Evolutionary conservation across 2,329 filamentous ascomycete genomes (phyloP).

Genomic region (Pestalotiopsis sp.): DNA sequence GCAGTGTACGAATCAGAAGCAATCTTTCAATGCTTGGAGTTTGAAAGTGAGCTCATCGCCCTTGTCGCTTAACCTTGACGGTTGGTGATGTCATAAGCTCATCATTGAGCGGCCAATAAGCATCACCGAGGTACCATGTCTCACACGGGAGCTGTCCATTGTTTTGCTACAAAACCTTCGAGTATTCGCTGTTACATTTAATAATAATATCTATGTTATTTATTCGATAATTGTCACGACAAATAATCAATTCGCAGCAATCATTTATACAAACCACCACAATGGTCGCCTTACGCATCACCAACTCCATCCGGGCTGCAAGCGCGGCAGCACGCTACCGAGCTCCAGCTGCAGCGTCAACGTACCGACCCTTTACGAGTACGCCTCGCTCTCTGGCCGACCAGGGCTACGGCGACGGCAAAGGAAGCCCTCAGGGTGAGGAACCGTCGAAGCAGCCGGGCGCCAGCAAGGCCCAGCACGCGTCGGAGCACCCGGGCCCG

Average conservation of each 20-base stretch:
- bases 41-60: constrained; percentile 4
- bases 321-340: constrained; percentile 23
- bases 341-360: constrained; percentile 18
- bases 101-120: not conserved
- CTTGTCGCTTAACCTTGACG: not conserved
- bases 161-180: not conserved
- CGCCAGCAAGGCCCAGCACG: constrained; percentile 33
- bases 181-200: not conserved
- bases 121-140: not conserved
- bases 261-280: constrained; percentile 6
- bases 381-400: constrained; percentile 25
- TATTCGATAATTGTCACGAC: not conserved
- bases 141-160: not conserved
- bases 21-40: not conserved
- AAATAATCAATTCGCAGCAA: not conserved
- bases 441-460: constrained; percentile 39
- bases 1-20: not conserved
- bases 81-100: constrained; percentile 9
- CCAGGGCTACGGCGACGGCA: constrained; percentile 42
- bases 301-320: constrained; percentile 24
- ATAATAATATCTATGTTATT: not conserved
- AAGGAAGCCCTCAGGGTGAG: constrained; percentile 38
- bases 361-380: constrained; percentile 25
- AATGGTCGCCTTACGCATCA: constrained; percentile 32
- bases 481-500: constrained; percentile 47